Evolutionary conservation across 768 basidiomycete genomes (phyloP).

Genomic region (Suillus occidentalis): DNA sequence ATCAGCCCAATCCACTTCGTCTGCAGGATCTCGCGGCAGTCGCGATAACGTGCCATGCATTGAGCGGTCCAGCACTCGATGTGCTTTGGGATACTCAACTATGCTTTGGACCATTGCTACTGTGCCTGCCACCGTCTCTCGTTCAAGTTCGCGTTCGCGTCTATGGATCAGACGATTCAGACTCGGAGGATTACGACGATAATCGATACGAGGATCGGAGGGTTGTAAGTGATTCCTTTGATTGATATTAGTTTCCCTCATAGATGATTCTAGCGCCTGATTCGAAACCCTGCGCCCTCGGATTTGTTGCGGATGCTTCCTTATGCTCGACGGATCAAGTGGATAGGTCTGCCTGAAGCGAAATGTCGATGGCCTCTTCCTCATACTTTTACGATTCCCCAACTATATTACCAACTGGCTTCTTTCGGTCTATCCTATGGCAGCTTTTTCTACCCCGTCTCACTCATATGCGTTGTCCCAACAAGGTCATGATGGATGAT

Average conservation of each 20-base stretch:
- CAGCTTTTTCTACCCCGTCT: background rate
- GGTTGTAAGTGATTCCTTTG: background rate
- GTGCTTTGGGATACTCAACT: constrained; percentile 9
- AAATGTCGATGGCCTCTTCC: background rate
- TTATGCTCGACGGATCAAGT: background rate
- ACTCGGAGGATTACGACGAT: background rate
- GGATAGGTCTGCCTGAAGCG: background rate
- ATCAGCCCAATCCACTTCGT: background rate
- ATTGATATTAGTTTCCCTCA: background rate
- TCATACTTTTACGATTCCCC: background rate
- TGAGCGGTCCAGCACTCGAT: constrained; percentile 9
- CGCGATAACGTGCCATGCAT: constrained; percentile 10
- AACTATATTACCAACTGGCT: background rate
- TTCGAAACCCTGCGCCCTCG: background rate
- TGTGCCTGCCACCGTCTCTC: background rate
- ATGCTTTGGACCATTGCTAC: constrained; percentile 5
- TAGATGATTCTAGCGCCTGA: background rate
- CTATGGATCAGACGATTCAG: background rate
- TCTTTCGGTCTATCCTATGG: background rate
- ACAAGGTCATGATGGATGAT: background rate
- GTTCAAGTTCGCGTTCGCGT: background rate
- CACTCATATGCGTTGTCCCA: background rate
- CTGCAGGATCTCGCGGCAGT: constrained; percentile 7
- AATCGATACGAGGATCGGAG: background rate
- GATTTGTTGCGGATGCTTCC: background rate